These are phyloP conservation scores for Aspergillus coremiiformis DNA, from an alignment of 495 filamentous ascomycete species.

Conservation along the genomic window DNA sequence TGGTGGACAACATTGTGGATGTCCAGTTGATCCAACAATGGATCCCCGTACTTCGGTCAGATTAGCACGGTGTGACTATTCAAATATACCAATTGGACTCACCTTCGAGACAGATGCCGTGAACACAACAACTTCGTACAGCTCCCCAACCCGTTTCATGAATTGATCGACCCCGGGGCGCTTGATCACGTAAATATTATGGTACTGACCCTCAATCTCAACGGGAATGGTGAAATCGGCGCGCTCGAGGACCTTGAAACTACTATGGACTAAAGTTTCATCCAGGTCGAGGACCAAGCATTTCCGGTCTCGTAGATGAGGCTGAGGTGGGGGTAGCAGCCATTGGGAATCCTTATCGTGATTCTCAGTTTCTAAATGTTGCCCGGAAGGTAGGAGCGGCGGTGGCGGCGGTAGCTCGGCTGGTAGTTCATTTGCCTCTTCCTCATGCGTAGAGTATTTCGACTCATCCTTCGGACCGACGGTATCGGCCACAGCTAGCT, in stretches of 20 bases:
- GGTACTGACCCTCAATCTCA: slow-evolving; percentile 97
- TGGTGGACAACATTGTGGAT: slow-evolving; percentile 97
- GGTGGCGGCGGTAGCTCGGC: slow-evolving; percentile 52
- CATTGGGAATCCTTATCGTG: slow-evolving; percentile 53
- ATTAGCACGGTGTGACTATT: slow-evolving; percentile 3
- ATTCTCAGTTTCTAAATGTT: slow-evolving; percentile 21
- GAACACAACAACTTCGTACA: slow-evolving; percentile 98
- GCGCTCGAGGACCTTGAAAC: slow-evolving; percentile 98
- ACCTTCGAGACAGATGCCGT: slow-evolving; percentile 99
- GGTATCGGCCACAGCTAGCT: slow-evolving; percentile 7
- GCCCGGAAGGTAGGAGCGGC: slow-evolving; percentile 43
- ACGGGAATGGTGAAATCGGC: slow-evolving; percentile 99
- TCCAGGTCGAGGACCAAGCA: slow-evolving; percentile 94
- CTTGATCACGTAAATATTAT: slow-evolving; percentile 99
- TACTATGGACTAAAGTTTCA: slow-evolving; percentile 98
- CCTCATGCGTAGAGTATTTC: slow-evolving; percentile 20
- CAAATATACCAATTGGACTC: slow-evolving; percentile 17
- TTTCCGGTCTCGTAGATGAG: slow-evolving; percentile 76
- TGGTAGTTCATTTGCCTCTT: slow-evolving; percentile 30
- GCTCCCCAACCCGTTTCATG: slow-evolving; percentile 95
- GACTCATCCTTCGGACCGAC: slow-evolving; percentile 11
- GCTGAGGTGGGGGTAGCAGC: slow-evolving; percentile 69
- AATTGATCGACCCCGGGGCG: slow-evolving; percentile 95
- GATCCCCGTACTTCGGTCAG: slow-evolving; percentile 76
- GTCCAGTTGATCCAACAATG: slow-evolving; percentile 90